A percentile compares a stretch with the other conserved stretches of the same genome.
Conservation (phyloP, 2,329 filamentous ascomycete genomes). For the Fragosphaeria purpurea region DNA sequence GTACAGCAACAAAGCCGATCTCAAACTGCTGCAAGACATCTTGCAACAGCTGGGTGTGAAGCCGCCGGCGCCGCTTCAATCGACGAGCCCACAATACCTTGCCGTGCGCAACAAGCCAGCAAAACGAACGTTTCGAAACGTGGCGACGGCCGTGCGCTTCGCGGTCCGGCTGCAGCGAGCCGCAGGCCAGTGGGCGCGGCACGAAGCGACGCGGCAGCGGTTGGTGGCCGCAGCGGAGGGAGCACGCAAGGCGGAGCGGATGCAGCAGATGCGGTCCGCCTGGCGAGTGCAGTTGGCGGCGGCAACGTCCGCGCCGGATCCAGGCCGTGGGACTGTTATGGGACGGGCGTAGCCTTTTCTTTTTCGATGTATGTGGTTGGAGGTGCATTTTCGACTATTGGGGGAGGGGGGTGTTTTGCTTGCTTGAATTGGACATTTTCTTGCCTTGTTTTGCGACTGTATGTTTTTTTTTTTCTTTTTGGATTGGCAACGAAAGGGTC, state of each 20-base stretch:
- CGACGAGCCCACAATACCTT: no score
- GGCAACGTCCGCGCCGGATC: background rate
- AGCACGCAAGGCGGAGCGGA: constrained; percentile 33
- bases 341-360: no score
- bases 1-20: constrained; percentile 79
- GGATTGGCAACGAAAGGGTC: no score
- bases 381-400: no score
- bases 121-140: constrained; percentile 11
- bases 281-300: constrained; percentile 19
- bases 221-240: constrained; percentile 40
- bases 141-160: constrained; percentile 35
- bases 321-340: no score
- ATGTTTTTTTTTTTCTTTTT: no score
- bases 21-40: constrained; percentile 76
- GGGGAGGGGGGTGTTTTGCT: background rate
- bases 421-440: background rate
- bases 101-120: background rate
- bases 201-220: constrained; percentile 38
- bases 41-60: constrained; percentile 46
- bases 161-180: constrained; percentile 40
- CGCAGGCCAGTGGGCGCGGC: constrained; percentile 38
- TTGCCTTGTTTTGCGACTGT: background rate
- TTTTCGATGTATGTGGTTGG: no score
- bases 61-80: constrained; percentile 3
- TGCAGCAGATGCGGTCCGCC: constrained; percentile 29